These are phyloP conservation scores for Tylopilus plumbeoviolaceoides DNA, from an alignment of 768 basidiomycete species.

Conservation along the genomic window DNA sequence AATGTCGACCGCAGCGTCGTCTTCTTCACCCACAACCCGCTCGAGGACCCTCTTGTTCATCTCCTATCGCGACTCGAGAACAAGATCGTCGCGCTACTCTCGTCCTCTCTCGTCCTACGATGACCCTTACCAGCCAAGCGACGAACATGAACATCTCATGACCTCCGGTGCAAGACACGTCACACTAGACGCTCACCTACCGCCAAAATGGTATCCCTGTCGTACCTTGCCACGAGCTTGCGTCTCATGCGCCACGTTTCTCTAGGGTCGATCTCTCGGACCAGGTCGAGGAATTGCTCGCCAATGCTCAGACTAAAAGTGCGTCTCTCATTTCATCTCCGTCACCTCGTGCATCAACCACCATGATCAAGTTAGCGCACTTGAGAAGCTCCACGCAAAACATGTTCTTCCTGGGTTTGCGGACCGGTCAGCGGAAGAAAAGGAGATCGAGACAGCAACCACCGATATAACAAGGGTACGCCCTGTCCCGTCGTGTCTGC, in stretches of 20 bases:
- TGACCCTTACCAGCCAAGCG: slow-evolving; percentile 41
- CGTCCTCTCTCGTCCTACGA: slow-evolving; percentile 41
- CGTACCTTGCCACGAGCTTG: neutral
- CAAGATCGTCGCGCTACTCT: slow-evolving; percentile 39
- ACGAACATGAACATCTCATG: slow-evolving; percentile 69
- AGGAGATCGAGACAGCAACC: slow-evolving; percentile 85
- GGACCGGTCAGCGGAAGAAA: slow-evolving; percentile 90
- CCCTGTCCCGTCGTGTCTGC: slow-evolving; percentile 9
- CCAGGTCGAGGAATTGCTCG: slow-evolving; percentile 79
- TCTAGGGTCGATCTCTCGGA: slow-evolving; percentile 89
- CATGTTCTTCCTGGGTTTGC: slow-evolving; percentile 95
- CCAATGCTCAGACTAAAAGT: slow-evolving; percentile 74
- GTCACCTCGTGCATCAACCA: slow-evolving; percentile 13
- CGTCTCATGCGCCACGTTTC: slow-evolving; percentile 16
- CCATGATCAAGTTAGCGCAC: slow-evolving; percentile 58
- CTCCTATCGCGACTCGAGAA: slow-evolving; percentile 81
- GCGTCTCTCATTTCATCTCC: slow-evolving; percentile 27
- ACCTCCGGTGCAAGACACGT: slow-evolving; percentile 37
- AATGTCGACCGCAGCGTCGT: slow-evolving; percentile 30
- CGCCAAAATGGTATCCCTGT: slow-evolving; percentile 75
- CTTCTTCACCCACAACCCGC: slow-evolving; percentile 56
- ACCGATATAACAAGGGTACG: slow-evolving; percentile 81
- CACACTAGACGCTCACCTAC: slow-evolving; percentile 56
- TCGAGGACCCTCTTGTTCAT: slow-evolving; percentile 91
- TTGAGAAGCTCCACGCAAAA: slow-evolving; percentile 95